Evolutionary conservation across 495 filamentous ascomycete genomes (phyloP).

Genomic region (Bryoglossum gracile): DNA sequence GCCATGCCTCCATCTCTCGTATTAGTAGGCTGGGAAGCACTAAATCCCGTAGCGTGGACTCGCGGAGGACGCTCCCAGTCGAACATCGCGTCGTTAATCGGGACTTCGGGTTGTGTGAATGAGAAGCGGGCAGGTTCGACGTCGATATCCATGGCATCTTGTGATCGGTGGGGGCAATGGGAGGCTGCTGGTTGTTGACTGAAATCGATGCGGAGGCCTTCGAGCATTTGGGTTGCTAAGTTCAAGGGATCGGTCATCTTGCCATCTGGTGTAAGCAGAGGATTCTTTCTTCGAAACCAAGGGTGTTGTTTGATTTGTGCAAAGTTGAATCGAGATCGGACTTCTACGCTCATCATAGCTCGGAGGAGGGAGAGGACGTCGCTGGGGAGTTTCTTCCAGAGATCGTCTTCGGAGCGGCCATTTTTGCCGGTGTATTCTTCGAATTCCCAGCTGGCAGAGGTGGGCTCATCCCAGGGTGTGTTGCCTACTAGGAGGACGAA

Average conservation of each 20-base stretch:
- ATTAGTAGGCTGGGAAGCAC: slow-evolving; percentile 40
- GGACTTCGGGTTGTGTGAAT: slow-evolving; percentile 70
- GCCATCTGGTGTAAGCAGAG: slow-evolving; percentile 64
- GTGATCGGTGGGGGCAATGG: slow-evolving; percentile 35
- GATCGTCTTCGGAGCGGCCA: slow-evolving; percentile 71
- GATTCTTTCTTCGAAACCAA: slow-evolving; percentile 86
- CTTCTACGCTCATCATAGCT: slow-evolving; percentile 86
- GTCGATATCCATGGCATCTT: slow-evolving; percentile 50
- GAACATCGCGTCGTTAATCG: slow-evolving; percentile 46
- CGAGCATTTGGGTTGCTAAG: slow-evolving; percentile 87
- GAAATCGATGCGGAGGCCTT: slow-evolving; percentile 88
- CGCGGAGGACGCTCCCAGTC: slow-evolving; percentile 39
- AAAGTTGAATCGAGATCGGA: slow-evolving; percentile 70
- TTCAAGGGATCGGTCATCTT: slow-evolving; percentile 70
- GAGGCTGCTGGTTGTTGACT: slow-evolving; percentile 50
- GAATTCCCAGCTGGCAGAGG: slow-evolving; percentile 70
- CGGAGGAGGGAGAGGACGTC: slow-evolving; percentile 81
- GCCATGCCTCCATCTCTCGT: slow-evolving; percentile 8
- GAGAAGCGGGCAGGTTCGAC: slow-evolving; percentile 36
- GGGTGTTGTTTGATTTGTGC: slow-evolving; percentile 86
- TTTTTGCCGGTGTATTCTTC: slow-evolving; percentile 75
- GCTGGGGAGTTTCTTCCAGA: slow-evolving; percentile 75
- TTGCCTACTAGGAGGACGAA: slow-evolving; percentile 95
- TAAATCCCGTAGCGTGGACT: slow-evolving; percentile 14
- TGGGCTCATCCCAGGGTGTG: slow-evolving; percentile 96